Conservation (phyloP, 2,329 filamentous ascomycete species). For the Pseudocercospora musae region DNA sequence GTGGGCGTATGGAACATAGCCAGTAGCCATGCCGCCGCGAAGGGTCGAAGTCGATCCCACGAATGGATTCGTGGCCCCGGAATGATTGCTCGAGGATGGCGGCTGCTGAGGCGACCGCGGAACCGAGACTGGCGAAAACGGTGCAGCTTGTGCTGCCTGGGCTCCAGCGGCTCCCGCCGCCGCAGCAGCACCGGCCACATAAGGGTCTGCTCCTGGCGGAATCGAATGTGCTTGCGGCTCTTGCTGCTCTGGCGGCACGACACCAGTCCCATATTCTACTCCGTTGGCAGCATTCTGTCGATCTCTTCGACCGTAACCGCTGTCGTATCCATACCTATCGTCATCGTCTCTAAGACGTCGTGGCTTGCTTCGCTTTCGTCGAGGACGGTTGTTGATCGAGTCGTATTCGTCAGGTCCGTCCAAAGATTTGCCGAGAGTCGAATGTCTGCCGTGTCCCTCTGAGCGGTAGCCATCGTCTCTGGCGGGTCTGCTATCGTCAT, state of each 20-base stretch:
- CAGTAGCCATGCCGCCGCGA: slow-evolving; percentile 24
- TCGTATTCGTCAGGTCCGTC: slow-evolving; percentile 30
- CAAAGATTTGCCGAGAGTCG: slow-evolving; percentile 14
- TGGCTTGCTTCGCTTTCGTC: slow-evolving; percentile 17
- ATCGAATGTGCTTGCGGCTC: slow-evolving; percentile 3
- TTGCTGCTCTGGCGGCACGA: slow-evolving; percentile 13
- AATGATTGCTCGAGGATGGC: slow-evolving; percentile 5
- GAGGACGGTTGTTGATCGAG: slow-evolving; percentile 23
- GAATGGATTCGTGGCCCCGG: slow-evolving; percentile 7
- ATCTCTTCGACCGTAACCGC: slow-evolving; percentile 18
- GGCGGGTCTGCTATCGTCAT: slow-evolving; percentile 19
- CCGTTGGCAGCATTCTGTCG: slow-evolving; percentile 5
- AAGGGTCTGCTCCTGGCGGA: slow-evolving; percentile 11
- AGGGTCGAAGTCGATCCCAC: slow-evolving; percentile 22
- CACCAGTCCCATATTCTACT: slow-evolving; percentile 17
- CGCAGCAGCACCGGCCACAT: slow-evolving; percentile 8
- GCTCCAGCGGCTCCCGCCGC: slow-evolving; percentile 12
- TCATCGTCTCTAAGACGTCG: slow-evolving; percentile 25
- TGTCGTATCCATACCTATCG: slow-evolving; percentile 25
- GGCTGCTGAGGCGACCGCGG: slow-evolving; percentile 11
- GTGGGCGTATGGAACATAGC: slow-evolving; percentile 37
- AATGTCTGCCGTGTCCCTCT: slow-evolving; percentile 14
- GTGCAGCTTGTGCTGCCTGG: slow-evolving; percentile 7
- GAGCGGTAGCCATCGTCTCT: slow-evolving; percentile 23
- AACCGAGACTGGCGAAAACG: slow-evolving; percentile 12